Base-by-base conservation (phyloP, 2,329 filamentous ascomycete species). In the Fusarium graminum region DNA sequence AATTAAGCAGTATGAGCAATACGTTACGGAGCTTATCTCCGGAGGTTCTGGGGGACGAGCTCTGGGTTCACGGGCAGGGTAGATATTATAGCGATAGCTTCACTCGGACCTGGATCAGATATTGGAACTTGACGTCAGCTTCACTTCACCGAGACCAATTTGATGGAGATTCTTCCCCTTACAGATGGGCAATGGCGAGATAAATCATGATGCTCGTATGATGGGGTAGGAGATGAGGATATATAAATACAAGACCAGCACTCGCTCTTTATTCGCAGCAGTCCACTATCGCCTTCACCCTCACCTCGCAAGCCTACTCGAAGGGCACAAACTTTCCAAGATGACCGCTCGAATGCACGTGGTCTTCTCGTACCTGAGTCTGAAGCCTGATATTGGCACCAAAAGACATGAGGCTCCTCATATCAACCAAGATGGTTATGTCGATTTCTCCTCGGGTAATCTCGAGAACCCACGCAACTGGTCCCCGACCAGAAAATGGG, bases 381-480 rank as follows among this genome's bases (percentile, higher is more conserved):
- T 59, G 25, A 67, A 54, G 39, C 63, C 63, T 39, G n/a, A 39
- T 2, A 34, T 39, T 1, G 45, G 29, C 25, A 25, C 17, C 28
- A 39, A 68, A 3, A 52, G 40, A 34, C 19, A 58, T 4, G 68
- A 74, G 4, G 68, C 72, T 2, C 80, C 82, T 5, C 79, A 79
- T 55, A 73, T 87, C 25, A 83, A 87, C 71, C 70, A 79, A 32
- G 65, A 84, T 50, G 85, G 85, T 34, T 78, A 82, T 52, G 74
- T 87, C 65, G 81, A 82, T 69, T 88, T 87, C 63, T 73, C 75
- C 7, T 80, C 80, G 0, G 77, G 76, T 25, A 86, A 88, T 66
- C 76, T 85, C 56, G 81, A 85, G 65, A 81, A 84, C 74, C 79
- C 83, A 45, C 67, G 81, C 66, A 80, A 84, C 75, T 86, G 83